Evolutionary conservation across 164 flowering plant species (phyloP), one percentile per base, ranked within the genome.

Genomic region (Annona squamosa): DNA sequence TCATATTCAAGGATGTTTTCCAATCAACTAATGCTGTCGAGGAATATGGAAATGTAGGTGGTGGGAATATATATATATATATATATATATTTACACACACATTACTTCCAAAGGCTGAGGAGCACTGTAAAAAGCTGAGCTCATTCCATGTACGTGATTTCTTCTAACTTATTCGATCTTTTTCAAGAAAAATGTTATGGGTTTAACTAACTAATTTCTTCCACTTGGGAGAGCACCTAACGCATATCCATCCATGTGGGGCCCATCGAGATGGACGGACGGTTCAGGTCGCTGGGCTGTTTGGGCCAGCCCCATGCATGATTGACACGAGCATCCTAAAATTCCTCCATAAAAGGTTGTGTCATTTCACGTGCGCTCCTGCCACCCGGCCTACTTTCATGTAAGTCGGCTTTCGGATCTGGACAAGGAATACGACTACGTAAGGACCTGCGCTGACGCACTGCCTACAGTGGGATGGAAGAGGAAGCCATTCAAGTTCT

Each of bases 1-100:
- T 69, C 81, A 72, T 73, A 63, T 75, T 81, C 71, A 75, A 75
- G 37, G 77, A 78, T 80, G 70, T 84, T 82, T 77, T 73, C 81
- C 79, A 77, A 76, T 43, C 77, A 66, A 64, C 67, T 75, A 42
- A 64, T 72, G 62, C 42, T 74, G 72, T 73, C 63, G 26, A 59
- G 63, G 71, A 72, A 45, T 26, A 42, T 43, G 19, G 46, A 56
- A 46, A 47, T 65, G 43, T 67, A 41, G 59, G 52, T 74, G 75
- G 61, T 78, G 68, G 12, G 4, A 63, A 56, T 37, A 66, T 70
- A 59, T 73, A 72, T 63, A 67, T 69, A 44, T 64, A 65, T 46
- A n/a, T 42, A 6, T 65, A 63, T 52, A 10, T 42, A 6, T 66
- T 18, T 52, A 10, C 7, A 52, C 59, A 52, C 13, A 10, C 59